A percentile compares a stretch with the other conserved stretches of the same genome.
Evolutionary conservation across 2,329 filamentous ascomycete genomes (phyloP).

Genomic region (Botrytis fragariae): DNA sequence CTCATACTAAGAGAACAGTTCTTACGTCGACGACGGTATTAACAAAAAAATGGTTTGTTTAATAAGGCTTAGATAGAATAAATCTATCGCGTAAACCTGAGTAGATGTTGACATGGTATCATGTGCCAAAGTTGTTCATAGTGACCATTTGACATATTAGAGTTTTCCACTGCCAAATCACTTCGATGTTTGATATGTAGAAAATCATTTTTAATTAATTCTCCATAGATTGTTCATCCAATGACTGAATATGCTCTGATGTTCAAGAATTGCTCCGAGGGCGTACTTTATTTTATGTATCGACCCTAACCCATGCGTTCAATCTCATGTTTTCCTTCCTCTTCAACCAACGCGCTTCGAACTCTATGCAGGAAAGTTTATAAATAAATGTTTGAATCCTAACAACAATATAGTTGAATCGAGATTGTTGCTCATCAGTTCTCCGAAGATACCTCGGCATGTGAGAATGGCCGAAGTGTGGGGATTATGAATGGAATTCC

Average conservation of each 20-base stretch:
- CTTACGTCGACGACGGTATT: background rate
- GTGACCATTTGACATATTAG: background rate
- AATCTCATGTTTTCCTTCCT: background rate
- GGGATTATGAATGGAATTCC: conserved; percentile 13
- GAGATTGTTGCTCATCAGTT: background rate
- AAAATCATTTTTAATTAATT: background rate
- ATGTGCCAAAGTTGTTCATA: background rate
- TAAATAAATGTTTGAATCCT: background rate
- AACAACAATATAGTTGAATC: background rate
- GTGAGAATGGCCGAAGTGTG: conserved; percentile 13
- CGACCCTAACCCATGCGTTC: background rate
- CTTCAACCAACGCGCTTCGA: background rate
- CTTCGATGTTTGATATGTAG: background rate
- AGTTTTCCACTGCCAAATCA: background rate
- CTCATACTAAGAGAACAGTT: conserved; percentile 4
- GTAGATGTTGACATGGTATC: background rate
- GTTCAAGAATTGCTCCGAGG: background rate
- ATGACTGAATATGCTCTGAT: background rate
- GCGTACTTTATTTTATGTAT: background rate
- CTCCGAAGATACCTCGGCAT: conserved; percentile 18
- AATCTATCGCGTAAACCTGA: background rate
- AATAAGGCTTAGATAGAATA: conserved; percentile 13
- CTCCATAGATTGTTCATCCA: background rate
- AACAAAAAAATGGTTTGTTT: background rate
- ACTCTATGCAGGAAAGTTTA: background rate